Evolutionary conservation across 2,329 filamentous ascomycete species (phyloP), one percentile per base, ranked within the genome.

Genomic region (Claviceps quebecensis): DNA sequence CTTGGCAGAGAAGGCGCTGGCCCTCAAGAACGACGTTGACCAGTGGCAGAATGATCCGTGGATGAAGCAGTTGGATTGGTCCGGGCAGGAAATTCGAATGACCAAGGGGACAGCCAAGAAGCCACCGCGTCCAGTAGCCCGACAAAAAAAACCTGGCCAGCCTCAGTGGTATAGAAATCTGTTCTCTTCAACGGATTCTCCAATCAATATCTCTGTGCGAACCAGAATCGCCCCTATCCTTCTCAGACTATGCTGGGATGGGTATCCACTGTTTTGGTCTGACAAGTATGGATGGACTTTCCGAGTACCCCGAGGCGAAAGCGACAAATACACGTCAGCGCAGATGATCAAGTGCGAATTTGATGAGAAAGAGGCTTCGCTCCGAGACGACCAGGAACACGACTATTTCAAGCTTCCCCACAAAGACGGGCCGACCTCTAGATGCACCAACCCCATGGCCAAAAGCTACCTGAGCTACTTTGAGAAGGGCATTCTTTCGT

Each of bases 151-250:
- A 69, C 90, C 91, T 0, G 93, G 93, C 14, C 93, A 87, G 85
- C 93, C 93, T 0, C 77, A 86, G 57, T 98, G 93, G 93, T 98
- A 95, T 69, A 96, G 93, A 62, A 88, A 89, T 63, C 72, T 98
- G 1, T 95, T 94, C 59, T 59, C 76, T 1, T 88, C 81, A 52
- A 83, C 70, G 23, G 78, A 81, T 53, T 70, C 76, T 0, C 77
- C 77, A 45, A 93, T 96, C 52, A 83, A 74, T 54, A 71, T 98
- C 17, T 87, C 87, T 0, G 90, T 97, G 0, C 80, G 94, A 45
- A 94, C 89, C 37, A 80, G 94, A 50, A 82, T 96, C 59, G 86
- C 93, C 1, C 89, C 93, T 0, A 70, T 98, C 17, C 70, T 98
- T 13, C 72, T 98, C 5, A 85, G 84, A 55, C 70, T 98, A 45